These are phyloP conservation scores for Chaetomium sp. DNA, from an alignment of 2,329 filamentous ascomycete species.

Conservation along the genomic window DNA sequence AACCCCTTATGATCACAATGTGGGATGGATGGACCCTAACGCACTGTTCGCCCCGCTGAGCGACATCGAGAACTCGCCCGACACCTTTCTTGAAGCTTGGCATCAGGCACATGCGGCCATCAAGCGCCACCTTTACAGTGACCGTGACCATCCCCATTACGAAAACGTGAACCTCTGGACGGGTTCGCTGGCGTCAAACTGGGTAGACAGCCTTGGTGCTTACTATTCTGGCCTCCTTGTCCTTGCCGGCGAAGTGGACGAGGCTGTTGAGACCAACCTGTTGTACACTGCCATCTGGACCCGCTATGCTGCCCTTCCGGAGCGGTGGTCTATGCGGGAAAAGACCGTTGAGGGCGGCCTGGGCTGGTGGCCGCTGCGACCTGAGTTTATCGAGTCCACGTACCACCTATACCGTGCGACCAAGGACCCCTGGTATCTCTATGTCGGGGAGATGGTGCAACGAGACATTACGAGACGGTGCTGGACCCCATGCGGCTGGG, in stretches of 20 bases:
- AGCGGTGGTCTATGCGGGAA: slow-evolving; percentile 84
- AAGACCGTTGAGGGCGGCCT: slow-evolving; percentile 80
- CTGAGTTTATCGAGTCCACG: slow-evolving; percentile 94
- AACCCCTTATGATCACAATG: slow-evolving; percentile 32
- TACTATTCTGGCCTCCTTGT: slow-evolving; percentile 89
- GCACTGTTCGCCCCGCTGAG: slow-evolving; percentile 53
- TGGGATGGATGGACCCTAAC: slow-evolving; percentile 57
- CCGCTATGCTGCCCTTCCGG: slow-evolving; percentile 85
- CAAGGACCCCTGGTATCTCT: slow-evolving; percentile 89
- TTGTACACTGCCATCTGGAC: slow-evolving; percentile 93
- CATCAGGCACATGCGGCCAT: slow-evolving; percentile 79
- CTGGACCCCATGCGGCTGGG: slow-evolving; percentile 89
- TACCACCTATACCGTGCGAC: slow-evolving; percentile 95
- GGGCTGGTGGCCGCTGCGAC: slow-evolving; percentile 90
- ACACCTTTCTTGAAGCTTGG: slow-evolving; percentile 77
- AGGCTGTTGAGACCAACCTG: slow-evolving; percentile 83
- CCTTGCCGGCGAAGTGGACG: slow-evolving; percentile 81
- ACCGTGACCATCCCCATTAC: slow-evolving; percentile 81
- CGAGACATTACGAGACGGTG: slow-evolving; percentile 82
- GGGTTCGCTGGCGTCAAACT: slow-evolving; percentile 80
- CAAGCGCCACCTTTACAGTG: slow-evolving; percentile 83
- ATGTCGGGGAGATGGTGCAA: slow-evolving; percentile 92
- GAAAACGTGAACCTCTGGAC: slow-evolving; percentile 84
- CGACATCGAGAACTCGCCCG: slow-evolving; percentile 62
- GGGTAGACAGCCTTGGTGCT: slow-evolving; percentile 93